phyloP scores from a whole-genome alignment of 176 grass and related monocot genomes.

The Thalia dealbata region DNA sequence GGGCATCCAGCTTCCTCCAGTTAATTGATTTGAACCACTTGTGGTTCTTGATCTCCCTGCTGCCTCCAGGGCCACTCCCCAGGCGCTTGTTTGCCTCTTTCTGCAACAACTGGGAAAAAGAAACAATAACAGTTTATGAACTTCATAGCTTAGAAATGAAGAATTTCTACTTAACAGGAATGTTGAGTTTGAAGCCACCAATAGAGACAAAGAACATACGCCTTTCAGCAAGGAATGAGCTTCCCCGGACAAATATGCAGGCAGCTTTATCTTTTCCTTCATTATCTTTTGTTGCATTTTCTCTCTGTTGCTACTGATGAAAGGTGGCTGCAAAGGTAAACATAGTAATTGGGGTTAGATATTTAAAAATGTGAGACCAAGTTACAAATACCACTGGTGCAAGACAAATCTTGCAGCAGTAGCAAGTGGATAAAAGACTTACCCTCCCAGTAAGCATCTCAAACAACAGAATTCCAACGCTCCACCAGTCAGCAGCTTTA shows the following conservation, averaged over 20 bases:
- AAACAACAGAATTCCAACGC: conserved; percentile 86
- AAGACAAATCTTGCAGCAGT: background rate
- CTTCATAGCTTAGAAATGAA: background rate
- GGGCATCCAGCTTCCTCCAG: conserved; percentile 71
- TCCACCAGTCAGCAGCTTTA: conserved; percentile 99
- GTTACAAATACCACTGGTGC: too few relatives aligned
- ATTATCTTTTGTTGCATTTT: conserved; percentile 93
- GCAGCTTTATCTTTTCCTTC: conserved; percentile 90
- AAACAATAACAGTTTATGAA: background rate
- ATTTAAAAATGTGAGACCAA: background rate
- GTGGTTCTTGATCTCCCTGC: conserved; percentile 80
- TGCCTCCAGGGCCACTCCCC: conserved; percentile 46
- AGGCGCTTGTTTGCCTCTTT: conserved; percentile 76
- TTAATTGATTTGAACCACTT: conserved; percentile 94
- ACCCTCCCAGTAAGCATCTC: conserved; percentile 99
- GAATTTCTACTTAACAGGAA: conserved; percentile 8
- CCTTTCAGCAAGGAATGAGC: conserved; percentile 92
- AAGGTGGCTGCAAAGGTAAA: conserved; percentile 63
- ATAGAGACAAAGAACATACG: conserved; percentile 42
- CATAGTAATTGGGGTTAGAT: background rate
- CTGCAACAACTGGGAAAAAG: conserved; percentile 46
- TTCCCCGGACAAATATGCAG: conserved; percentile 59
- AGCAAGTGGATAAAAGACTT: conserved; percentile 14
- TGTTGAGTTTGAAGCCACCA: background rate
- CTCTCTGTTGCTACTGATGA: conserved; percentile 65